Conservation (phyloP, 2,329 filamentous ascomycete species). For the Penicillium sp. region DNA sequence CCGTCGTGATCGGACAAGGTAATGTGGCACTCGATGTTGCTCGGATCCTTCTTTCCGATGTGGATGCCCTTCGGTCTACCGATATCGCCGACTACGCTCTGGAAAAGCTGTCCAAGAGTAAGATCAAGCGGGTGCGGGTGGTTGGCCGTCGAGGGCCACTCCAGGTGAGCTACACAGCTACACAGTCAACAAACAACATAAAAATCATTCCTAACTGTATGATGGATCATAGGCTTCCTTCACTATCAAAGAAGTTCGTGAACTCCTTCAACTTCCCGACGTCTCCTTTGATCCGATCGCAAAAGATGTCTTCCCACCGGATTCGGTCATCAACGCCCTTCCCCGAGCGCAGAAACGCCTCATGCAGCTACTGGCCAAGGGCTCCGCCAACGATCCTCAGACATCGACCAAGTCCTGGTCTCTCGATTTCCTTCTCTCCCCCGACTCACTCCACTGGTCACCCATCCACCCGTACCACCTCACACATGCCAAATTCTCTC, state of each 20-base stretch:
- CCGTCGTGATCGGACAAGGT: slow-evolving; percentile 88
- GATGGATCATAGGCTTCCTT: slow-evolving; percentile 81
- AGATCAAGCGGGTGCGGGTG: slow-evolving; percentile 78
- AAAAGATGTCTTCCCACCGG: slow-evolving; percentile 65
- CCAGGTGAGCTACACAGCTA: slow-evolving; percentile 61
- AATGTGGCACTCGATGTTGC: slow-evolving; percentile 96
- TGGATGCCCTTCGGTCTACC: slow-evolving; percentile 75
- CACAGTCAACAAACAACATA: not conserved
- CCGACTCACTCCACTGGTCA: slow-evolving; percentile 66
- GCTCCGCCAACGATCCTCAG: slow-evolving; percentile 59
- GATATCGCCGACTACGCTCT: slow-evolving; percentile 89
- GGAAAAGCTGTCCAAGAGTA: slow-evolving; percentile 71
- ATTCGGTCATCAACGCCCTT: slow-evolving; percentile 66
- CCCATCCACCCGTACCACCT: slow-evolving; percentile 55
- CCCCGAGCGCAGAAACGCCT: slow-evolving; percentile 76
- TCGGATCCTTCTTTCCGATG: slow-evolving; percentile 77
- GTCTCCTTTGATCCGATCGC: slow-evolving; percentile 75
- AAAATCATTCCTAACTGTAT: not conserved
- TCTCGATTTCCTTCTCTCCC: slow-evolving; percentile 82
- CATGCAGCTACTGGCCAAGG: slow-evolving; percentile 79
- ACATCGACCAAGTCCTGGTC: slow-evolving; percentile 73
- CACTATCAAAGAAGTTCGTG: slow-evolving; percentile 91
- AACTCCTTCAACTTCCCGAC: slow-evolving; percentile 76
- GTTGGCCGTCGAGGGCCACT: slow-evolving; percentile 87
- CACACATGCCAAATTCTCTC: slow-evolving; percentile 68